phyloP scores from a whole-genome alignment of 352 stramenopile genomes.

The Globisporangium spinosum region DNA sequence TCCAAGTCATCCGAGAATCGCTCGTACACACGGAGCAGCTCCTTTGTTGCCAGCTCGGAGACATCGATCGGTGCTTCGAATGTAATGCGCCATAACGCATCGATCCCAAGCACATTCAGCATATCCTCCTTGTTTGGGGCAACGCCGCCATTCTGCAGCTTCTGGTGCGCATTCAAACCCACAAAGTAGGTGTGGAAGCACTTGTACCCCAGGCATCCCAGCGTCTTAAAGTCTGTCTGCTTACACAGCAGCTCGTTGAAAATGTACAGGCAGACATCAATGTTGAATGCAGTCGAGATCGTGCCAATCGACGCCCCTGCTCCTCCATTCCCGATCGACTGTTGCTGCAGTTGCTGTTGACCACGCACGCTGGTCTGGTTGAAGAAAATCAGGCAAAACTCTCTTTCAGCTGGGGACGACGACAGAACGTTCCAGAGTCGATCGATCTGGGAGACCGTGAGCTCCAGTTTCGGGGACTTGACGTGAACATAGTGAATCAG shows the following conservation, averaged over 20 bases:
- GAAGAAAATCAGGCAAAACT: slow-evolving; percentile 85
- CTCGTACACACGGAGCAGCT: slow-evolving; percentile 81
- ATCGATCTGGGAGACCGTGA: slow-evolving; percentile 73
- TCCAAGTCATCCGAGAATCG: slow-evolving; percentile 38
- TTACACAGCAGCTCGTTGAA: slow-evolving; percentile 82
- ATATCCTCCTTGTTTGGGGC: slow-evolving; percentile 17
- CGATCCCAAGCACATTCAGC: slow-evolving; percentile 59
- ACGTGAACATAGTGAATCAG: slow-evolving; percentile 86
- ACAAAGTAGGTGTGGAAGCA: slow-evolving; percentile 89
- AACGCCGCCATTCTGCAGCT: slow-evolving; percentile 23
- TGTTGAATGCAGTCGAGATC: slow-evolving; percentile 72
- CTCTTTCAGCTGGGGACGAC: slow-evolving; percentile 61
- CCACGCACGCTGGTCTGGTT: slow-evolving; percentile 68
- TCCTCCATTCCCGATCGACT: slow-evolving; percentile 20
- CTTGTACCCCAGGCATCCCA: slow-evolving; percentile 77
- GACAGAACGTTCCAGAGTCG: slow-evolving; percentile 75
- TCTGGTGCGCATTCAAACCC: slow-evolving; percentile 60
- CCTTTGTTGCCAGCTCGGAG: slow-evolving; percentile 67
- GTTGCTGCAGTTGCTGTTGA: slow-evolving; percentile 27
- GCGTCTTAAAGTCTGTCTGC: slow-evolving; percentile 68
- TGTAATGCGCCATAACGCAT: slow-evolving; percentile 80
- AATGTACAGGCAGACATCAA: slow-evolving; percentile 76
- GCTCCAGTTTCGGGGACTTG: slow-evolving; percentile 71
- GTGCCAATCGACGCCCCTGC: slow-evolving; percentile 21
- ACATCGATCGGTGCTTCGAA: slow-evolving; percentile 79